Percentiles rank a stretch among this genome's conserved stretches.
Evolutionary conservation across 176 grass and related monocot species (phyloP).

Genomic region (Lolium rigidum): DNA sequence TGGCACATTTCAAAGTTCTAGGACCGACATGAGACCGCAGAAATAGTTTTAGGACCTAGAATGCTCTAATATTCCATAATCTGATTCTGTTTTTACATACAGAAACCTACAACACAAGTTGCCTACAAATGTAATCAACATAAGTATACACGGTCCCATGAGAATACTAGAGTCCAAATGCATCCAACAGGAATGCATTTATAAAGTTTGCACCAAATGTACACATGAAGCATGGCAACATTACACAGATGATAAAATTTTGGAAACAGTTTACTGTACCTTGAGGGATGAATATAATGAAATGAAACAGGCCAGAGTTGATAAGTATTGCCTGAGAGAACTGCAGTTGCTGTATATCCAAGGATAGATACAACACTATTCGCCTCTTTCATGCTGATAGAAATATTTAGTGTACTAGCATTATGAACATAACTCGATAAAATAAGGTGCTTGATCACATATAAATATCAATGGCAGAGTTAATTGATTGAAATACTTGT

Average conservation of each 20-base stretch:
- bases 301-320: slow-evolving; percentile 91
- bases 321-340: slow-evolving; percentile 78
- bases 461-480: slow-evolving; percentile 10
- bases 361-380: slow-evolving; percentile 97
- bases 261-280: slow-evolving; percentile 45
- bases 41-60: slow-evolving; percentile 11
- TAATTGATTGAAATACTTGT: no score
- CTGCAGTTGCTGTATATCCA: slow-evolving; percentile 99
- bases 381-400: slow-evolving; percentile 68
- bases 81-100: background rate
- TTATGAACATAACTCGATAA: slow-evolving; percentile 23
- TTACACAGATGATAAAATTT: slow-evolving; percentile 46
- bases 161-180: background rate
- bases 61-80: background rate
- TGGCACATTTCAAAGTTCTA: background rate
- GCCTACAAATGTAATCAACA: slow-evolving; percentile 14
- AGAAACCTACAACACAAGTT: slow-evolving; percentile 2
- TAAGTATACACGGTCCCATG: background rate
- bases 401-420: slow-evolving; percentile 23
- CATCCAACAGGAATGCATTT: background rate
- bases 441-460: slow-evolving; percentile 18
- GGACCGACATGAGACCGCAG: background rate
- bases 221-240: background rate
- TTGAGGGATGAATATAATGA: slow-evolving; percentile 95
- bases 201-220: slow-evolving; percentile 5